These are phyloP conservation scores for Vitis rotundifolia DNA, from an alignment of 164 flowering plant species.

Conservation along the genomic window DNA sequence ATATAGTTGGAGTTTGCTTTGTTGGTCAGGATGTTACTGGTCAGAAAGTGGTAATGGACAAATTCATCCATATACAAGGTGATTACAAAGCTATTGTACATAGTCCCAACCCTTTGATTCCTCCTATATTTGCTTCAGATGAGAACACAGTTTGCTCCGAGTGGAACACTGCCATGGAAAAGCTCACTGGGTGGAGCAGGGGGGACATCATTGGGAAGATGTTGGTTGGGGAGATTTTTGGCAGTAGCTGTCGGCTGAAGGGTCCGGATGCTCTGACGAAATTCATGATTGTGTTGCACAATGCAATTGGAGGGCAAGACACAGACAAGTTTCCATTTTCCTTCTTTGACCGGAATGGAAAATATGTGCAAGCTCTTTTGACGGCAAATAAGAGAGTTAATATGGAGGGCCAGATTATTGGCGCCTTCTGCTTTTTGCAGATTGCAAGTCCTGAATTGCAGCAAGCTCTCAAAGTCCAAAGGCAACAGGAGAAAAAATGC, in stretches of 20 bases:
- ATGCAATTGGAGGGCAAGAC: constrained; percentile 85
- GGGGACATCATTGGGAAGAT: constrained; percentile 75
- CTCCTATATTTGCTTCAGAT: constrained; percentile 97
- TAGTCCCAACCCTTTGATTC: constrained; percentile 89
- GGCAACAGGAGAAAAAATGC: constrained; percentile 70
- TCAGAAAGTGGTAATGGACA: constrained; percentile 92
- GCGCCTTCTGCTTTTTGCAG: constrained; percentile 96
- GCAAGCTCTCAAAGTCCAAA: constrained; percentile 72
- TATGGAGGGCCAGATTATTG: constrained; percentile 73
- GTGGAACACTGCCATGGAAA: constrained; percentile 98
- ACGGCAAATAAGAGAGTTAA: constrained; percentile 90
- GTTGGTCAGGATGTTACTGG: constrained; percentile 98
- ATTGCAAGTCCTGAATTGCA: constrained; percentile 89
- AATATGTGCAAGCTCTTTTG: constrained; percentile 81
- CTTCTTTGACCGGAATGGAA: constrained; percentile 71
- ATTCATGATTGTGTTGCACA: constrained; percentile 88
- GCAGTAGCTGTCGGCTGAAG: constrained; percentile 82
- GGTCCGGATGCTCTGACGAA: constrained; percentile 89
- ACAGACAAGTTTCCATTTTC: constrained; percentile 77
- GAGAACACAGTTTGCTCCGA: constrained; percentile 92
- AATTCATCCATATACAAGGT: constrained; percentile 88
- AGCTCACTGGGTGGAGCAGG: constrained; percentile 84
- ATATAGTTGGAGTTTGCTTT: constrained; percentile 91
- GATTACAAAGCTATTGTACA: constrained; percentile 96
- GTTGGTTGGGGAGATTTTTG: constrained; percentile 92